A percentile compares a stretch with the other conserved stretches of the same genome.
Evolutionary conservation across 129 eudicot species (phyloP).

Genomic region (Deinandra increscens): DNA sequence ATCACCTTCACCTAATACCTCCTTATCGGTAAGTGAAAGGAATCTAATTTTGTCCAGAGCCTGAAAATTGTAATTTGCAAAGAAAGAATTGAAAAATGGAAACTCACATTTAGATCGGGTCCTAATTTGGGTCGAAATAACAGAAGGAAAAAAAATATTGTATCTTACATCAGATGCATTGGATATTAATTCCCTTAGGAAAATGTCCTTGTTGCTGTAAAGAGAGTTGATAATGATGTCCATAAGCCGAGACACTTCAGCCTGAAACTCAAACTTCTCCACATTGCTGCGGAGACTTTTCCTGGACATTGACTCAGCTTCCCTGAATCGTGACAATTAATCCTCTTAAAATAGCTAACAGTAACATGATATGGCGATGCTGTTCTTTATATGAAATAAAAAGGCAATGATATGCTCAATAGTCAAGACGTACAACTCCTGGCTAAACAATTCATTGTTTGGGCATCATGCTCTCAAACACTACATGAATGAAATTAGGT

Average conservation of each 20-base stretch:
- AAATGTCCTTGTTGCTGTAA: conserved; percentile 94
- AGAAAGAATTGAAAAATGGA: neutral
- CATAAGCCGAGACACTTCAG: conserved; percentile 99
- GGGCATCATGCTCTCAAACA: conserved; percentile 18
- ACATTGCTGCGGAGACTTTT: conserved; percentile 67
- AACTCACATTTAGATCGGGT: neutral
- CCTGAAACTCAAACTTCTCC: conserved; percentile 96
- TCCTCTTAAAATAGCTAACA: neutral
- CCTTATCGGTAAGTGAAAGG: conserved; percentile 88
- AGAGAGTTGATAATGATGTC: conserved; percentile 96
- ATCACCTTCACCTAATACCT: conserved; percentile 88
- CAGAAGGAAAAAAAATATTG: neutral
- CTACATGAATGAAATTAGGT: conserved; percentile 8
- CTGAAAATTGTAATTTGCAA: conserved; percentile 34
- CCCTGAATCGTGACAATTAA: conserved; percentile 46
- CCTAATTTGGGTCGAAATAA: neutral
- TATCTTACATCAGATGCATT: conserved; percentile 93
- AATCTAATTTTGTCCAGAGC: conserved; percentile 96
- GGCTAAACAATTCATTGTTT: no score
- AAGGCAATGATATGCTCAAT: neutral
- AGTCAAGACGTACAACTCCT: neutral
- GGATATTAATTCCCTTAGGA: conserved; percentile 94
- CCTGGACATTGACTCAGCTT: conserved; percentile 87
- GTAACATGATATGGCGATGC: no score
- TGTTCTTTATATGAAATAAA: conserved; percentile 6